phyloP scores from a whole-genome alignment of 202 grass and related monocot species.

The Elaeis oleifera region DNA sequence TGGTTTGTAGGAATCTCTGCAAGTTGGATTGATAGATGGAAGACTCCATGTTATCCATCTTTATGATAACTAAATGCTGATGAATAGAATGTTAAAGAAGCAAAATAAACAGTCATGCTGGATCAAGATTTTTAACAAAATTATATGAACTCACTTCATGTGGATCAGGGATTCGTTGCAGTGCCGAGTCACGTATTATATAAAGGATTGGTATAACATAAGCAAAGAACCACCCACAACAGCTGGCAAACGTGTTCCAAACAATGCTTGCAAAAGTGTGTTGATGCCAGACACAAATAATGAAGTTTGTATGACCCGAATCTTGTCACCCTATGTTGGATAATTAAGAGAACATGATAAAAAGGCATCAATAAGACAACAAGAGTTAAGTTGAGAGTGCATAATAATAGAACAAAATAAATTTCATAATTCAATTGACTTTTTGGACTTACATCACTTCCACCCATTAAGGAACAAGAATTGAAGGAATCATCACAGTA shows the following conservation, averaged over 20 bases:
- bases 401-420: no score
- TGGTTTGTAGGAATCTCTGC: constrained; percentile 50
- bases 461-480: constrained; percentile 48
- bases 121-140: background rate
- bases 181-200: constrained; percentile 39
- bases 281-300: constrained; percentile 47
- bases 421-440: background rate
- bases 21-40: constrained; percentile 13
- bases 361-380: background rate
- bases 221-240: constrained; percentile 42
- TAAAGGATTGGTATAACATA: constrained; percentile 52
- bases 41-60: no score
- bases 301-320: constrained; percentile 46
- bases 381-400: no score
- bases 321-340: constrained; percentile 33
- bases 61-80: background rate
- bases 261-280: constrained; percentile 50
- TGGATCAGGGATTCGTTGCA: constrained; percentile 36
- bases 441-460: constrained; percentile 34
- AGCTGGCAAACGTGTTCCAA: constrained; percentile 46
- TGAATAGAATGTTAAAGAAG: background rate
- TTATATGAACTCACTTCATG: constrained; percentile 32
- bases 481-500: constrained; percentile 49
- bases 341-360: constrained; percentile 14
- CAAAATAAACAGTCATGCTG: no score